Base-by-base conservation (phyloP, 768 basidiomycete species). In the Hygrocybe punicea region DNA sequence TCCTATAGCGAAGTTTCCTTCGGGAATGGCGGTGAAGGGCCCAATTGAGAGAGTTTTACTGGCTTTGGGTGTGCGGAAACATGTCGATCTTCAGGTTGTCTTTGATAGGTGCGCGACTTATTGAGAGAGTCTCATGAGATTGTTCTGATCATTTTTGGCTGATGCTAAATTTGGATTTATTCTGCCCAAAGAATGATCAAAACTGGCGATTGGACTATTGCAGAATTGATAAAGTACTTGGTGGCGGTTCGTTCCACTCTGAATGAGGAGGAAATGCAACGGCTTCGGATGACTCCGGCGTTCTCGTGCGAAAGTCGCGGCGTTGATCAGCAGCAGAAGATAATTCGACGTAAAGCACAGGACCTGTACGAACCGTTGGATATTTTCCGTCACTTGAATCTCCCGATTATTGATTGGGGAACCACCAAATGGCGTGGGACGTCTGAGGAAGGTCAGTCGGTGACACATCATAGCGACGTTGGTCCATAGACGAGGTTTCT, bases 371-470 rank as follows among this genome's bases (percentile, higher is more conserved):
- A 98, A 65, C 96, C 97, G 1, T 60, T 78, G 1, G 85, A 87
- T 35, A 75, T 79, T 2, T 84, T 94, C 54, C 81, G 91, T 13
- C 77, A 82, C 49, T 73, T 98, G 6, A 81, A 82, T 7, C 72
- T 98, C 21, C 93, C 95, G 3, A 67, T 97, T 2, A 77, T 98
- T 42, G 92, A 93, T 62, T 99, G 96, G 96, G 87, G 89, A 1
- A 76, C 75, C 24, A 76, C 84, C 1, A 93, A 88, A 68, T 99
- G 96, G 96, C 81, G 82, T 57, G 71, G 78, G 4, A 81, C 80
- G 9, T 93, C 93, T 0, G 92, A 93, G 25, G 95, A 97, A 86
- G 93, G 94, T 89, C 39, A 34, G 73, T 55, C 21, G 5, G 39
- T 23, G 48, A 6, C n/a, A 34, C 5, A 49, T 48, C 36, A 16